These are phyloP conservation scores for Taphrina communis DNA, from an alignment of 1,139 yeast genomes.

Conservation along the genomic window DNA sequence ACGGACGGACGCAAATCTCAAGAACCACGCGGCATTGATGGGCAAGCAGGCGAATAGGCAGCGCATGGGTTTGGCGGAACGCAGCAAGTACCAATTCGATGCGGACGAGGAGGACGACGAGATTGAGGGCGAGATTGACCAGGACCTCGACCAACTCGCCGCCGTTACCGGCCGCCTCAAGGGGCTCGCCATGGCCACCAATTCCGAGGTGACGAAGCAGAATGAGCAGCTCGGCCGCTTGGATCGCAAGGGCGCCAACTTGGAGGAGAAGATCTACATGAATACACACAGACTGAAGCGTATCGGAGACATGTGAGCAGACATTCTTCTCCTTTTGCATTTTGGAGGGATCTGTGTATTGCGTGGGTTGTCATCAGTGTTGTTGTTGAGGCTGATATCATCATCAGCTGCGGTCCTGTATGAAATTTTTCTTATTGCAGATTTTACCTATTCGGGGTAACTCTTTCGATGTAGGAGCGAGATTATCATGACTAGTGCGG, in stretches of 20 bases:
- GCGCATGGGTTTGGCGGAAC: slow-evolving; percentile 49
- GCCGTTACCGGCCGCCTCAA: slow-evolving; percentile 59
- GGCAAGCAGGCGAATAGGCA: slow-evolving; percentile 48
- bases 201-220: slow-evolving; percentile 61
- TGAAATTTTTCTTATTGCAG: too few species aligned
- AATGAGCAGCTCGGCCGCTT: slow-evolving; percentile 61
- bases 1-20: slow-evolving; percentile 57
- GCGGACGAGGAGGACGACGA: slow-evolving; percentile 67
- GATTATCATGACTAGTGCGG: too few species aligned
- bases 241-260: slow-evolving; percentile 57
- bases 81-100: slow-evolving; percentile 62
- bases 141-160: slow-evolving; percentile 60
- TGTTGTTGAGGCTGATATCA: too few species aligned
- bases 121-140: slow-evolving; percentile 64
- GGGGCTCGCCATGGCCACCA: slow-evolving; percentile 60
- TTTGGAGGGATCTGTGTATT: background rate
- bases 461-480: too few species aligned
- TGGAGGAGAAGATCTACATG: slow-evolving; percentile 62
- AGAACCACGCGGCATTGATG: slow-evolving; percentile 21
- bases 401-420: too few species aligned
- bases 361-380: background rate
- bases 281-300: slow-evolving; percentile 56
- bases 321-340: background rate
- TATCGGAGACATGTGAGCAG: slow-evolving; percentile 48
- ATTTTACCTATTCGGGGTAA: too few species aligned